A percentile compares a stretch with the other conserved stretches of the same genome.
phyloP scores from a whole-genome alignment of 345 rosid genomes.

The Firmiana major region DNA sequence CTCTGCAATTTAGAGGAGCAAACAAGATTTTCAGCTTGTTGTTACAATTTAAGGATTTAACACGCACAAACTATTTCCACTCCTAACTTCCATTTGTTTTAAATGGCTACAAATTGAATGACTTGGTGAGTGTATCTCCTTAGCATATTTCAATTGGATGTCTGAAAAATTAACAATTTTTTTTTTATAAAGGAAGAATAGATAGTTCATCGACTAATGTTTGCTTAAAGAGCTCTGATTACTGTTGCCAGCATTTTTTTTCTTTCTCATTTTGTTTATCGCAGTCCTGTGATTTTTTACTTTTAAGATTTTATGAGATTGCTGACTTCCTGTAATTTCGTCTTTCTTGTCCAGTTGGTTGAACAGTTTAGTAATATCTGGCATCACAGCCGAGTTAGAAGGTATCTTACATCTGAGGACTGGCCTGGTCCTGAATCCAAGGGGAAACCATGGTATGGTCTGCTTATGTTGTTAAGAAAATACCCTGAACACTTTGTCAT shows the following conservation, averaged over 20 bases:
- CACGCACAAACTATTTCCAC: background rate
- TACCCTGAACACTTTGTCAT: constrained; percentile 95
- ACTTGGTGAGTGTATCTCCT: background rate
- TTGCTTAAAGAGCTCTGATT: background rate
- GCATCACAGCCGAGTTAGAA: constrained; percentile 91
- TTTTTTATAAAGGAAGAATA: background rate
- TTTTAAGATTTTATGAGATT: background rate
- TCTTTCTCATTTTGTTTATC: background rate
- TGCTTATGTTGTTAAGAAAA: constrained; percentile 81
- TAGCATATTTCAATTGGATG: background rate
- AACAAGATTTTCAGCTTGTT: background rate
- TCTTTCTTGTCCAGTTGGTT: constrained; percentile 46
- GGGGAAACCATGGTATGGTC: constrained; percentile 89
- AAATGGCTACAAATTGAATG: background rate
- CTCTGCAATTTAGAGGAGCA: background rate
- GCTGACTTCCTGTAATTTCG: constrained; percentile 11
- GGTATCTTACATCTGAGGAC: constrained; percentile 79
- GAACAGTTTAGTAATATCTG: constrained; percentile 70
- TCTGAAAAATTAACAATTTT: background rate
- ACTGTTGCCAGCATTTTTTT: background rate
- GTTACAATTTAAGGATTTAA: background rate
- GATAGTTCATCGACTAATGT: background rate
- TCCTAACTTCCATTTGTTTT: background rate
- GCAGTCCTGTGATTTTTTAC: constrained; percentile 8
- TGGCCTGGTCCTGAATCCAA: constrained; percentile 72